A percentile compares a stretch with the other conserved stretches of the same genome.
Conservation (phyloP, 2,329 filamentous ascomycete species). For the Cladosporium velox region DNA sequence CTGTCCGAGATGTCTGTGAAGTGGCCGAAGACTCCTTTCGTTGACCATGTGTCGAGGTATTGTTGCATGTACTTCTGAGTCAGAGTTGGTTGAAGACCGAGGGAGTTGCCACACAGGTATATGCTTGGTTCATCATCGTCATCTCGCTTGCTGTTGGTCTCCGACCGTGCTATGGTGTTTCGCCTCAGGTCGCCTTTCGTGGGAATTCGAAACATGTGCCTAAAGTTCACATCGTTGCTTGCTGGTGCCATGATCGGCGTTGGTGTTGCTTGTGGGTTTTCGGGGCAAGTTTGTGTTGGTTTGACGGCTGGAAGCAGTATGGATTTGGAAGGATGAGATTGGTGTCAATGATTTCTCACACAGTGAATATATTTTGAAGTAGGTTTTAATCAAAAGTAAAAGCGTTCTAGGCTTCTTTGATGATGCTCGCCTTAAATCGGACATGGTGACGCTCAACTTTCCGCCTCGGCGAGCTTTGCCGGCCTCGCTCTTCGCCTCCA, state of each 20-base stretch:
- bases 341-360: background rate
- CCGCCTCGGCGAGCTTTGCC: constrained; percentile 11
- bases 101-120: constrained; percentile 88
- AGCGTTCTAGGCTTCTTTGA: background rate
- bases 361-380: background rate
- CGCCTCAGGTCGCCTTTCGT: constrained; percentile 21
- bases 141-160: background rate
- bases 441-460: constrained; percentile 4
- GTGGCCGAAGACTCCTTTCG: constrained; percentile 81
- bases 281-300: background rate
- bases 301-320: background rate
- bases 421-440: background rate
- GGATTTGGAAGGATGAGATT: background rate
- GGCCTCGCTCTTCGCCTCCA: constrained; percentile 5
- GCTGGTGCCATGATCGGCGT: constrained; percentile 3
- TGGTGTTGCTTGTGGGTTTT: background rate
- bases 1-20: constrained; percentile 70
- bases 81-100: constrained; percentile 77
- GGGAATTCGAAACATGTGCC: constrained; percentile 20
- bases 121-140: constrained; percentile 53
- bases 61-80: constrained; percentile 66
- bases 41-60: constrained; percentile 81
- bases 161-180: background rate
- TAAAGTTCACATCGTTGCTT: constrained; percentile 15
- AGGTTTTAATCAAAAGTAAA: background rate